Conservation (phyloP, 345 rosid species). For the Eucalyptus coolabah region DNA sequence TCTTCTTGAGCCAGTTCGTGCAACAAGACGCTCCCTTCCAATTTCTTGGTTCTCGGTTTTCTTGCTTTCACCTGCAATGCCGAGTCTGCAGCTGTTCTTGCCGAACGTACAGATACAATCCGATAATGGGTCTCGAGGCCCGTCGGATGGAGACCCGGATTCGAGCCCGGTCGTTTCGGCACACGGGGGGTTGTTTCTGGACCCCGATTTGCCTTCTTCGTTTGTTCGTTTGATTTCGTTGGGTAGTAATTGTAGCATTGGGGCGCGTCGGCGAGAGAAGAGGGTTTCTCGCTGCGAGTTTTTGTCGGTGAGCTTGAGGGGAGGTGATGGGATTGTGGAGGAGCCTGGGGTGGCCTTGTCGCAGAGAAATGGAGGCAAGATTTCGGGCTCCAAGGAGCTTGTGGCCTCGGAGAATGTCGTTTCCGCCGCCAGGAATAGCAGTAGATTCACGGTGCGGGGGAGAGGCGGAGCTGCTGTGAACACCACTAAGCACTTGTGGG, state of each 20-base stretch:
- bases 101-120: background rate
- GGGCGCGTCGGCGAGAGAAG: constrained; percentile 2
- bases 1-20: background rate
- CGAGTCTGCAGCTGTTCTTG: background rate
- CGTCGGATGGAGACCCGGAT: background rate
- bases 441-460: constrained; percentile 1
- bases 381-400: background rate
- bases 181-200: constrained; percentile 46
- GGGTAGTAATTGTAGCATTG: background rate
- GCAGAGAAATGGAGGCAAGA: constrained; percentile 2
- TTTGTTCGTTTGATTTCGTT: background rate
- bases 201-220: constrained; percentile 22
- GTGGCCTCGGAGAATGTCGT: background rate
- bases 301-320: constrained; percentile 60
- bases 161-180: background rate
- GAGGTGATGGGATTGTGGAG: constrained; percentile 28
- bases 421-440: background rate
- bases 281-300: constrained; percentile 10
- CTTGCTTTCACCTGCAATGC: background rate
- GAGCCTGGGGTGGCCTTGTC: constrained; percentile 23
- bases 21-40: background rate
- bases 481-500: constrained; percentile 75
- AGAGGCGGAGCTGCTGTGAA: constrained; percentile 40
- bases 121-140: background rate
- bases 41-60: background rate